phyloP scores from a whole-genome alignment of 306 rosid species.

The Acacia melanoxylon region DNA sequence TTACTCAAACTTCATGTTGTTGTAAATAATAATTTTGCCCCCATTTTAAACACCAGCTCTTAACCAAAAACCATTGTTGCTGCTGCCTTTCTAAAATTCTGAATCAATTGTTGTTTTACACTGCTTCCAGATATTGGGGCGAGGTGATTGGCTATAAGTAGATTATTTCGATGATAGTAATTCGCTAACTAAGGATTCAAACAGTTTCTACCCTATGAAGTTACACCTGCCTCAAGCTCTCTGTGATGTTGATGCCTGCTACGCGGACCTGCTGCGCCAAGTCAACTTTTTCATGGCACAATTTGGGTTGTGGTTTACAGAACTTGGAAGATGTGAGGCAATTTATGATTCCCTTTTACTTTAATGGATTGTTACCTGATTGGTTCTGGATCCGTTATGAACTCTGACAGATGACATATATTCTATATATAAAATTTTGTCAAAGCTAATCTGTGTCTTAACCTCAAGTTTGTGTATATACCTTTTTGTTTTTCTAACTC shows the following conservation, averaged over 20 bases:
- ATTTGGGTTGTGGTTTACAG: slow-evolving; percentile 54
- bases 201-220: slow-evolving; percentile 61
- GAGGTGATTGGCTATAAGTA: slow-evolving; percentile 69
- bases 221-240: slow-evolving; percentile 56
- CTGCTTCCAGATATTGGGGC: slow-evolving; percentile 75
- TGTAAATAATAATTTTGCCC: not conserved
- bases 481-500: slow-evolving; percentile 14
- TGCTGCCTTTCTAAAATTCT: slow-evolving; percentile 3
- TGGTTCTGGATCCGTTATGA: slow-evolving; percentile 34
- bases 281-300: slow-evolving; percentile 35
- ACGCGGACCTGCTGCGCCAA: slow-evolving; percentile 32
- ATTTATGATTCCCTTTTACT: slow-evolving; percentile 45
- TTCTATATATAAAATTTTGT: slow-evolving; percentile 39
- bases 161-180: slow-evolving; percentile 48
- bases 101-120: slow-evolving; percentile 34
- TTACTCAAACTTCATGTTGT: slow-evolving; percentile 16
- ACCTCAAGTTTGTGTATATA: slow-evolving; percentile 22
- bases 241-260: slow-evolving; percentile 49
- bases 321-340: slow-evolving; percentile 43
- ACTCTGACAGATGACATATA: slow-evolving; percentile 51
- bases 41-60: not conserved
- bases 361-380: slow-evolving; percentile 43
- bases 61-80: not conserved
- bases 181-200: slow-evolving; percentile 66
- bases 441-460: slow-evolving; percentile 15